These are phyloP conservation scores for Beauveria sp. DNA, from an alignment of 2,329 filamentous ascomycete genomes.

Conservation along the genomic window DNA sequence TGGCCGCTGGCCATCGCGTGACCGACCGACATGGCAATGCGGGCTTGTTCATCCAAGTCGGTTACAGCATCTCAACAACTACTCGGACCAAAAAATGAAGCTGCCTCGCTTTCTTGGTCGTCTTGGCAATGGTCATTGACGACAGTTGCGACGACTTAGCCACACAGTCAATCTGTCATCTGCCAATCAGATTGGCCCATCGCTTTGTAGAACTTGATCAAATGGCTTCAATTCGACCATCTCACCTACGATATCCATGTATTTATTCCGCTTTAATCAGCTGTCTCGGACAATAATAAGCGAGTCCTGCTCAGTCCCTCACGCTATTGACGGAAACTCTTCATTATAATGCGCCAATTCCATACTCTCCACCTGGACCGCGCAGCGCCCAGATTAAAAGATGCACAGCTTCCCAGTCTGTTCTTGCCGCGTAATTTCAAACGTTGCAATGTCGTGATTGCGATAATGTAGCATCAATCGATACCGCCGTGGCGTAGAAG, in stretches of 20 bases:
- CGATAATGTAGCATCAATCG: conserved; percentile 64
- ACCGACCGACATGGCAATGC: not conserved
- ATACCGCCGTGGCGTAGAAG: conserved; percentile 42
- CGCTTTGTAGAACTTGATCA: not conserved
- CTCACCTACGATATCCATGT: not conserved
- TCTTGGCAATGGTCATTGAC: not conserved
- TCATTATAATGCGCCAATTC: not conserved
- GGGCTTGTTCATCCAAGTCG: not conserved
- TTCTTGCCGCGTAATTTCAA: conserved; percentile 50
- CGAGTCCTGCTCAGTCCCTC: not conserved
- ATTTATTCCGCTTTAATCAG: not conserved
- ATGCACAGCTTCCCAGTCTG: conserved; percentile 29
- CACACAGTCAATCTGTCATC: not conserved
- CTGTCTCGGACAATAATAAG: not conserved
- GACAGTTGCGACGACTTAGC: not conserved
- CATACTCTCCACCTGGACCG: not conserved
- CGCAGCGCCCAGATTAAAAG: conserved; percentile 19
- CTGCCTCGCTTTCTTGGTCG: not conserved
- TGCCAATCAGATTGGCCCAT: not conserved
- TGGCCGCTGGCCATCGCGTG: not conserved
- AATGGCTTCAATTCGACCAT: not conserved
- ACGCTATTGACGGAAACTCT: too few relatives aligned
- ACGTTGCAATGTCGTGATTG: conserved; percentile 62
- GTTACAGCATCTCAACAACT: not conserved
- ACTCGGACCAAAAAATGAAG: too few relatives aligned